Conservation (phyloP, 202 grass and related monocot species). For the Dendrocalamus latiflorus region DNA sequence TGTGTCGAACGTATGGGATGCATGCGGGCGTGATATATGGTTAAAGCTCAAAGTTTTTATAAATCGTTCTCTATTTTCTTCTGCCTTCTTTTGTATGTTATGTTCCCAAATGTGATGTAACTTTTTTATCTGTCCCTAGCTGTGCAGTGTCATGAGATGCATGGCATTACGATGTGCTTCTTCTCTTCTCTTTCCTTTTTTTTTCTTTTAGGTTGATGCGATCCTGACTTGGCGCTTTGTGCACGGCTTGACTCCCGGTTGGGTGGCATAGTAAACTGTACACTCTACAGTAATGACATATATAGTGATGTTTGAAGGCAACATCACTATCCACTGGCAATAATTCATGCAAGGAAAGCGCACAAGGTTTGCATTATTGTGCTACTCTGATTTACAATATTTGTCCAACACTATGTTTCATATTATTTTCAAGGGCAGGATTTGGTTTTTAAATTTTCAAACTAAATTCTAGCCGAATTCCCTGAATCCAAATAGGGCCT, state of each 20-base stretch:
- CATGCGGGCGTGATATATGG: constrained; percentile 32
- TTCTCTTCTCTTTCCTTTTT: too few species aligned
- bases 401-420: not conserved
- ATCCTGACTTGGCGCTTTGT: not conserved
- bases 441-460: too few species aligned
- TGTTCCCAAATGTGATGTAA: constrained; percentile 40
- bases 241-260: too few species aligned
- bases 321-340: not conserved
- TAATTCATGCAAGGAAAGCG: not conserved
- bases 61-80: not conserved
- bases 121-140: constrained; percentile 22
- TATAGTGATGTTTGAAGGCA: not conserved
- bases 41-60: constrained; percentile 51
- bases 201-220: not conserved
- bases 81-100: not conserved
- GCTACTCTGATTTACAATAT: too few species aligned
- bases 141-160: constrained; percentile 46
- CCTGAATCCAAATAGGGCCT: not conserved
- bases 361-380: too few species aligned
- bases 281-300: too few species aligned
- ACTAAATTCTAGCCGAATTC: too few species aligned
- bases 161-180: constrained; percentile 26
- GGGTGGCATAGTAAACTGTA: too few species aligned
- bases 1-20: not conserved
- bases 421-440: not conserved